Evolutionary conservation across 805 yeast species (phyloP), one percentile per base, ranked within the genome.

Genomic region (Candida dajiaensis): DNA sequence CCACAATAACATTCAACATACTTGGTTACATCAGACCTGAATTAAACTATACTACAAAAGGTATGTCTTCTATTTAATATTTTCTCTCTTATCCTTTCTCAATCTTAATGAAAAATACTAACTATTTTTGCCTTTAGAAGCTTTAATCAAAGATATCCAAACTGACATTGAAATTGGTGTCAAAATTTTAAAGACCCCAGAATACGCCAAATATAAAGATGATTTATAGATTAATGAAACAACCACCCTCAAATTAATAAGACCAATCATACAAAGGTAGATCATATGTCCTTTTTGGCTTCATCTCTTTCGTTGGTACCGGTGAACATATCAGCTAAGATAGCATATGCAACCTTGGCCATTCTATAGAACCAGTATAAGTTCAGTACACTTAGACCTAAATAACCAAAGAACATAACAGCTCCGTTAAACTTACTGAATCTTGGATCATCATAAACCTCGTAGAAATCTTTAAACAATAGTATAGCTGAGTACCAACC

Each of bases 1-100:
- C 96, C 10, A 51, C 62, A 9, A 75, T 92, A 43, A 73, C 72
- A 45, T 81, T 87, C 55, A 76, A 73, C 36, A 79, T 94, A 2
- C 70, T 94, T 52, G 99, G 99, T 0, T 92, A 86, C 63, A 78
- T 94, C 35, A 77, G 99, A 53, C 96, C 97, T 1, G 98, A 94
- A 63, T 71, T 88, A 53, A 78, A 90, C 61, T 94, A 89, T 60
- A 83, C 87, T 9, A 80, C 95, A 2, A 33, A 33, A 33, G 36
- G 36, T 33, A 18, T 70, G 77, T 51, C 69, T 71, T n/a, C n/a
- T n/a, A n/a, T n/a, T n/a, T n/a, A n/a, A 8, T 22, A 8, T 22
- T 22, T 22, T 22, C 8, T 22, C 8, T 22, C 23, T 22, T 22
- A 8, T 22, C 8, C 8, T 38, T 10, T 20, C 16, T 6, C n/a